Conservation (phyloP, 345 rosid species). For the Eucalyptus caleyi region DNA sequence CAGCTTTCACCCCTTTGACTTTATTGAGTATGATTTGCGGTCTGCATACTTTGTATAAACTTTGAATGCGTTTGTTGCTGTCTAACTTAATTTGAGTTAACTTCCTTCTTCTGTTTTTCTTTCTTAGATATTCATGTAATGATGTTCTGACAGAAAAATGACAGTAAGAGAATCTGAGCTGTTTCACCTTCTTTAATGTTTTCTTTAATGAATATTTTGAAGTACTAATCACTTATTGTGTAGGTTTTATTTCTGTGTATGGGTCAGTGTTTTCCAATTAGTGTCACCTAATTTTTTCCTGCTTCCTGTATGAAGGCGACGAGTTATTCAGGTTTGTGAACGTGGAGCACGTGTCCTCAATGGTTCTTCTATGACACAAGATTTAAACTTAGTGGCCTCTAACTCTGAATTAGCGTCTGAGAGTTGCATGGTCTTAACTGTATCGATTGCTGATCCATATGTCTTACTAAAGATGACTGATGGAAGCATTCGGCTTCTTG, state of each 20-base stretch:
- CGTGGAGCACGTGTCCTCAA: constrained; percentile 90
- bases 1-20: background rate
- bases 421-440: constrained; percentile 52
- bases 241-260: background rate
- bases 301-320: constrained; percentile 44
- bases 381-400: constrained; percentile 60
- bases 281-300: background rate
- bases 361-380: constrained; percentile 96
- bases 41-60: background rate
- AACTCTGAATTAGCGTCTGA: constrained; percentile 71
- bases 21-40: background rate
- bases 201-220: background rate
- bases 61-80: background rate
- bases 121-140: background rate
- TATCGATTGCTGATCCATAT: constrained; percentile 93
- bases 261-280: background rate
- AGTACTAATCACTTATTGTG: background rate
- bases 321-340: constrained; percentile 90
- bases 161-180: background rate
- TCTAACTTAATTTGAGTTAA: background rate
- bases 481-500: constrained; percentile 75
- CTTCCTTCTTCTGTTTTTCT: background rate
- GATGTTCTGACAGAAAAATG: background rate
- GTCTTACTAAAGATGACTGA: constrained; percentile 83
- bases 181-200: background rate